Conservation (phyloP, 116 monocot species). For the Zostera marina region DNA sequence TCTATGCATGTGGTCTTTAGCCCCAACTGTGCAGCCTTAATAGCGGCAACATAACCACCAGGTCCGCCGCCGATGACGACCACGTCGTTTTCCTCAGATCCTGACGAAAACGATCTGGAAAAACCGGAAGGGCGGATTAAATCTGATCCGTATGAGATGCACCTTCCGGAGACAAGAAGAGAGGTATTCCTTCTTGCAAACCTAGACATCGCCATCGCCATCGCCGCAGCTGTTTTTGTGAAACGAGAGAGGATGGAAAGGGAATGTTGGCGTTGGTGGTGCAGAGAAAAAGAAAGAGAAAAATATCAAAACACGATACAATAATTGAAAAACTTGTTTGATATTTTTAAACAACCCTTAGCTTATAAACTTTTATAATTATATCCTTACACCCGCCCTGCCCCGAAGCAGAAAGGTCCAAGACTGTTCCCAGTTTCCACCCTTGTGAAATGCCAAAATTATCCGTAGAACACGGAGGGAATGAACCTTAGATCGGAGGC, state of each 20-base stretch:
- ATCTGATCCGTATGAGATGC: slow-evolving; percentile 8
- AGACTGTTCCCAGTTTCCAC: no score
- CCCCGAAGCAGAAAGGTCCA: no score
- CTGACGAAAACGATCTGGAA: slow-evolving; percentile 37
- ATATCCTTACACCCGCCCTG: no score
- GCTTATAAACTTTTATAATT: no score
- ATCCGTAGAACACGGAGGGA: no score
- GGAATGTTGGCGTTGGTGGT: background rate
- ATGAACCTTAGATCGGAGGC: no score
- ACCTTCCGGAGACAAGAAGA: slow-evolving; percentile 3
- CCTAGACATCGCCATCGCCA: slow-evolving; percentile 47
- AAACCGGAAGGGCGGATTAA: slow-evolving; percentile 3
- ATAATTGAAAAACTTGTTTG: background rate
- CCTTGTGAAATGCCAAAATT: no score
- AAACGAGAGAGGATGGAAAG: background rate
- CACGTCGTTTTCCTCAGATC: slow-evolving; percentile 85
- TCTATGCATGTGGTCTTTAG: slow-evolving; percentile 99
- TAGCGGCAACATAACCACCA: slow-evolving; percentile 92
- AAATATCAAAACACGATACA: background rate
- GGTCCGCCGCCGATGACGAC: slow-evolving; percentile 92
- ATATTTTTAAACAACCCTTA: no score
- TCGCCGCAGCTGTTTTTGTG: background rate
- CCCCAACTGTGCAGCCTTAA: slow-evolving; percentile 96
- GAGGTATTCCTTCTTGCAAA: slow-evolving; percentile 37
- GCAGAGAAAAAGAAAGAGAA: background rate